These are phyloP conservation scores for Diplodia seriata DNA, from an alignment of 2,329 filamentous ascomycete genomes.

Conservation along the genomic window DNA sequence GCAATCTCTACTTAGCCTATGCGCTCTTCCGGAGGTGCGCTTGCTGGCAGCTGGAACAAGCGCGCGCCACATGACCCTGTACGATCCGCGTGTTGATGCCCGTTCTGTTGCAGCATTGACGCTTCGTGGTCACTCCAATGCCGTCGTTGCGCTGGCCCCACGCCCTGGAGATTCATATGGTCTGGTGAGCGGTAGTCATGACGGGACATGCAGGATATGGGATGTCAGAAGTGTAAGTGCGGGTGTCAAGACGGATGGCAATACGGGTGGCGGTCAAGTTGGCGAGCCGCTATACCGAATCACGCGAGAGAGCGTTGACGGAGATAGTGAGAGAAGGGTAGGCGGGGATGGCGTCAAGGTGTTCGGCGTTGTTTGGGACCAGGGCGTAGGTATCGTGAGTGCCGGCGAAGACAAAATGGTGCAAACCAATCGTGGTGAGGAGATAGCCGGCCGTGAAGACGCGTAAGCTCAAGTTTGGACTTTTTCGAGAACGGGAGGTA, in stretches of 20 bases:
- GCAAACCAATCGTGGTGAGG: constrained; percentile 73
- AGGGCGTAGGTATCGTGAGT: constrained; percentile 85
- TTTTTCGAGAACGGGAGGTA: not conserved
- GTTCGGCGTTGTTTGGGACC: constrained; percentile 86
- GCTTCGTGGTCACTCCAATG: constrained; percentile 86
- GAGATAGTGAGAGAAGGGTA: constrained; percentile 63
- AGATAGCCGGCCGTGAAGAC: not conserved
- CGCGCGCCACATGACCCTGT: constrained; percentile 86
- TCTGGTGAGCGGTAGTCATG: constrained; percentile 88
- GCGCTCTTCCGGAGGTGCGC: constrained; percentile 71
- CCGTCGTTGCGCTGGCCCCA: constrained; percentile 64
- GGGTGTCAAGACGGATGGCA: constrained; percentile 53
- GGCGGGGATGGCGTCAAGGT: constrained; percentile 90
- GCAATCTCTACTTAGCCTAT: constrained; percentile 80
- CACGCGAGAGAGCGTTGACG: constrained; percentile 70
- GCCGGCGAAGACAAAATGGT: constrained; percentile 93
- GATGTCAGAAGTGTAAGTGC: constrained; percentile 77
- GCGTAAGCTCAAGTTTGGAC: not conserved
- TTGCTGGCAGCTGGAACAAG: constrained; percentile 78
- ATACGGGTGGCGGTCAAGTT: constrained; percentile 64
- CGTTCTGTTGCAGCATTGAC: constrained; percentile 83
- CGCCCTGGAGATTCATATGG: constrained; percentile 76
- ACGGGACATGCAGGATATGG: constrained; percentile 93
- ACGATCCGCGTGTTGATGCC: constrained; percentile 84
- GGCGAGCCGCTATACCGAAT: constrained; percentile 80